Base-by-base conservation (phyloP, 2,329 filamentous ascomycete species). In the Penicillium polonicum region DNA sequence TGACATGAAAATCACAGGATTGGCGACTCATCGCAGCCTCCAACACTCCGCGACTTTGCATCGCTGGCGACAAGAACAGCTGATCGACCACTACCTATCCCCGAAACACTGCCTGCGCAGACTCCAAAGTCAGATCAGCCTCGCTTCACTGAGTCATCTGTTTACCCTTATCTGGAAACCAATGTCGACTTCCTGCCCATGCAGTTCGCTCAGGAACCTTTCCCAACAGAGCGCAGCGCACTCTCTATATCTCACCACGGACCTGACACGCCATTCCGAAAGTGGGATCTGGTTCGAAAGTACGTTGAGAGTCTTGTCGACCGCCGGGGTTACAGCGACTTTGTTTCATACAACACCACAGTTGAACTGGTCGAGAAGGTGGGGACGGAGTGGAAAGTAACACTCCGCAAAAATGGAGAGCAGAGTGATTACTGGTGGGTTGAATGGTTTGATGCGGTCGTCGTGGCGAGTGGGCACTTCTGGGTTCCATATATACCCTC, bases 381-480 rank as follows among this genome's bases (percentile, higher is more conserved):
- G 9, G 46, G 46, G 15, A 36, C 33, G 33, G 46, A 48, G 33
- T 48, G 46, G 46, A 48, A 48, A 36, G 46, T 48, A 8, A 48
- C 33, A 13, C 46, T 48, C 4, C 46, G 46, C 2, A 48, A 48
- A n/a, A 33, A 48, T 25, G 46, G 46, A 8, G 33, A 48, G 8
- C 25, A 36, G 21, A 48, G 46, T n/a, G 46, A 48, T 9, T 48
- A 48, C 17, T 48, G 46, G 46, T 48, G 33, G 31, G 46, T 48
- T 19, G 46, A 48, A 8, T 48, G 46, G 46, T 48, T 48, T 23
- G 46, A 48, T 15, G 46, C 46, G 21, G 46, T 48, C 3, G 15
- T 48, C 10, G 46, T 48, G 33, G 46, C 46, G 15, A 48, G 46
- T n/a, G 46, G 46, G 5, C 46, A 48, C 46, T 48, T 48, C 46